phyloP scores from a whole-genome alignment of 305 asterid genomes.

The Fraxinus angustifolia region DNA sequence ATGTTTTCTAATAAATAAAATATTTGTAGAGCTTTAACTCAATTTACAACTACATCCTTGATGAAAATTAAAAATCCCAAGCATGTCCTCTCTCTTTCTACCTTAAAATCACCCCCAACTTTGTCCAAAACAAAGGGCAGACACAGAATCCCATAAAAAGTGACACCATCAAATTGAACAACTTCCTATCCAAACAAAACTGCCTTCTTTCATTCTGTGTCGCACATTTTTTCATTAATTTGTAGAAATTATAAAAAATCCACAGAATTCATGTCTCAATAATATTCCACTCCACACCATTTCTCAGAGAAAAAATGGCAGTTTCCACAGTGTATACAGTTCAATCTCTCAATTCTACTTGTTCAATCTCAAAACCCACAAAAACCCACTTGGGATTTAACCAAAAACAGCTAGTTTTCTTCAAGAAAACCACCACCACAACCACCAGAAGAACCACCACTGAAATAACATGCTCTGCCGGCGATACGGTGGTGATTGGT shows the following conservation, averaged over 20 bases:
- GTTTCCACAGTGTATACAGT: slow-evolving; percentile 65
- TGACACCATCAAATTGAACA: slow-evolving; percentile 27
- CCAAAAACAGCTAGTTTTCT: slow-evolving; percentile 55
- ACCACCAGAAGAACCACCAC: background rate
- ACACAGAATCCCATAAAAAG: slow-evolving; percentile 20
- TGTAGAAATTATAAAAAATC: background rate
- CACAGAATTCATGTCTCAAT: background rate
- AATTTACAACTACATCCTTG: background rate
- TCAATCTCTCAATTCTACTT: slow-evolving; percentile 63
- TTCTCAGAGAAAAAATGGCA: slow-evolving; percentile 51
- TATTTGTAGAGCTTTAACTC: background rate
- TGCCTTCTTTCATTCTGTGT: slow-evolving; percentile 23
- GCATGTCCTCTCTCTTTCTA: background rate
- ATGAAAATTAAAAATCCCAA: background rate
- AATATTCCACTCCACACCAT: slow-evolving; percentile 3
- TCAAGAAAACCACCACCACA: slow-evolving; percentile 17
- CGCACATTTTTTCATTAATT: slow-evolving; percentile 13
- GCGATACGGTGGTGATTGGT: slow-evolving; percentile 73
- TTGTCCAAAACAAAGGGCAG: slow-evolving; percentile 26
- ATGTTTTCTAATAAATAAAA: background rate
- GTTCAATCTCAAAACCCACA: slow-evolving; percentile 68
- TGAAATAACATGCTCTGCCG: slow-evolving; percentile 55
- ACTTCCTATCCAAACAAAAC: slow-evolving; percentile 30
- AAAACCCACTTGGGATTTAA: slow-evolving; percentile 62
- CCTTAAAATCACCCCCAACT: slow-evolving; percentile 21